Percentiles rank a stretch among this genome's conserved stretches.
phyloP scores from a whole-genome alignment of 129 eudicot genomes.

The Arctium minus region DNA sequence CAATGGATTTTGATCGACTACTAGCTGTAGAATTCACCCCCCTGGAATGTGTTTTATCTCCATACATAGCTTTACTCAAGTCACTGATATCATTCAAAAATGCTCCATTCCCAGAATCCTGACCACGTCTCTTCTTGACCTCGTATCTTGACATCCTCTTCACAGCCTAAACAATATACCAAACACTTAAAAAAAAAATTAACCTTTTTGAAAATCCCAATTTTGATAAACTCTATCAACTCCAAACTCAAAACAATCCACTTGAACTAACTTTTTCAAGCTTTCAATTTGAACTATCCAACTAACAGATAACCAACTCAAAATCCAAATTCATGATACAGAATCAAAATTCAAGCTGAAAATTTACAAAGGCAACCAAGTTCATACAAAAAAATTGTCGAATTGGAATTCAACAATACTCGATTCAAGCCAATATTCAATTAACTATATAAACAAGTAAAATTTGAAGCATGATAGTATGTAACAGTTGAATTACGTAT shows the following conservation, averaged over 20 bases:
- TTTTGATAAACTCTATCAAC: not conserved
- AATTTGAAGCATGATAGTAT: not conserved
- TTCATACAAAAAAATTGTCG: not conserved
- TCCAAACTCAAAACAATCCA: not conserved
- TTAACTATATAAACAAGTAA: not conserved
- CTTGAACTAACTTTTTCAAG: not conserved
- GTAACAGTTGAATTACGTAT: conserved; percentile 1
- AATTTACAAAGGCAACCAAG: not conserved
- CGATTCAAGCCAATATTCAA: not conserved
- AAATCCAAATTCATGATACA: not conserved
- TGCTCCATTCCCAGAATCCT: conserved; percentile 40
- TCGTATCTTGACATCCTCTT: conserved; percentile 42
- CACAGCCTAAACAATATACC: not conserved
- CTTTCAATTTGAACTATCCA: not conserved
- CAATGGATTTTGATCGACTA: conserved; percentile 46
- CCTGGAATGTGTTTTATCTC: conserved; percentile 41
- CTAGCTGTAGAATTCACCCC: conserved; percentile 35
- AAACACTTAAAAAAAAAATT: not conserved
- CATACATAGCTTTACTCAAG: conserved; percentile 51
- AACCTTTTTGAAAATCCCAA: not conserved
- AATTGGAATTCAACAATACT: not conserved
- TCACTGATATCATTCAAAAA: conserved; percentile 56
- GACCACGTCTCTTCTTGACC: conserved; percentile 40
- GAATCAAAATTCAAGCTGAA: not conserved
- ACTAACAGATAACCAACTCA: not conserved